These are phyloP conservation scores for Simplicillium sp. DNA, from an alignment of 2,329 filamentous ascomycete species.

Conservation along the genomic window DNA sequence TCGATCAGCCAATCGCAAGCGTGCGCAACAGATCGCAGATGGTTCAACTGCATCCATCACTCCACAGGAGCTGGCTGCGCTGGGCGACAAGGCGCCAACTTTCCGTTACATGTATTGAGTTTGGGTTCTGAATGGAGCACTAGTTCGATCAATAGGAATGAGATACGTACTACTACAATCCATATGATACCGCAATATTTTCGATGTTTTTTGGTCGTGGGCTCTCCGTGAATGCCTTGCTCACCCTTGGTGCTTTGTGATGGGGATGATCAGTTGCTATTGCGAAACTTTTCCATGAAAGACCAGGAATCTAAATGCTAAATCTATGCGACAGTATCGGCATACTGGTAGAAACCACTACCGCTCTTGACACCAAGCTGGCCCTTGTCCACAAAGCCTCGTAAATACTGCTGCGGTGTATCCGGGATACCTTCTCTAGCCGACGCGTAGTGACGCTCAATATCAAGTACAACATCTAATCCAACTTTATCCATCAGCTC, in stretches of 20 bases:
- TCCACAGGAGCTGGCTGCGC: neutral
- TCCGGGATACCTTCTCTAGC: constrained; percentile 13
- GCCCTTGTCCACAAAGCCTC: constrained; percentile 12
- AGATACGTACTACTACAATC: too few relatives aligned
- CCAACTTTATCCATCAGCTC: constrained; percentile 21
- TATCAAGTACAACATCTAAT: constrained; percentile 19
- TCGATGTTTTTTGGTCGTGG: too few relatives aligned
- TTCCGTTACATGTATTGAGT: neutral
- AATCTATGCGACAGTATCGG: too few relatives aligned
- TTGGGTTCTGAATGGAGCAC: too few relatives aligned
- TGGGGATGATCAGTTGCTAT: too few relatives aligned
- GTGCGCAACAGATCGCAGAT: neutral
- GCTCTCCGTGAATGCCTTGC: too few relatives aligned
- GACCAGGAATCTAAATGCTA: too few relatives aligned
- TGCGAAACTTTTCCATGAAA: too few relatives aligned
- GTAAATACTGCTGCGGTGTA: constrained; percentile 15
- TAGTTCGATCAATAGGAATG: too few relatives aligned
- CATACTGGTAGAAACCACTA: constrained; percentile 15
- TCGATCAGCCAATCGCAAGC: neutral
- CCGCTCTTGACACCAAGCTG: constrained; percentile 19
- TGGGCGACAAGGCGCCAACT: neutral
- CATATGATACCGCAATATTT: too few relatives aligned
- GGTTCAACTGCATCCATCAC: neutral
- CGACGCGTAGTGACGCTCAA: constrained; percentile 20
- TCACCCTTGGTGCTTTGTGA: too few relatives aligned